phyloP scores from a whole-genome alignment of 2,329 filamentous ascomycete species.

The Macrophomina pseudophaseolina region DNA sequence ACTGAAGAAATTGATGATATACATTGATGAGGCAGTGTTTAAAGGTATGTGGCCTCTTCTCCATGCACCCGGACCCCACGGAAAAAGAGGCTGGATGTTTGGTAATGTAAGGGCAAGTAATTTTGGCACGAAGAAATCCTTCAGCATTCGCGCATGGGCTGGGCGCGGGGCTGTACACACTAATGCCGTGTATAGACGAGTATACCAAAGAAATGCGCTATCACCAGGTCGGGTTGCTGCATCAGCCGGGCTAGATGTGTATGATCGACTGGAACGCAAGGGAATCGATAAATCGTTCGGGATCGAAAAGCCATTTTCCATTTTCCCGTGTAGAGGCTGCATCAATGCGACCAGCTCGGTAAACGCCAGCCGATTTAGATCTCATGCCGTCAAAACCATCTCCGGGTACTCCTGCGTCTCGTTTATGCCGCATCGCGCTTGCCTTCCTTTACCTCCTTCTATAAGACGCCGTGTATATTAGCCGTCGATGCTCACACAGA shows the following conservation, averaged over 20 bases:
- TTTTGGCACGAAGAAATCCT: conserved; percentile 73
- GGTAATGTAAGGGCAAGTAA: conserved; percentile 64
- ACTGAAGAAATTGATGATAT: neutral
- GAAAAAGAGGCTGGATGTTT: conserved; percentile 63
- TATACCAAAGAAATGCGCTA: neutral
- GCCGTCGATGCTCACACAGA: neutral
- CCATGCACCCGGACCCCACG: conserved; percentile 66
- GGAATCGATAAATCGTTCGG: conserved; percentile 3
- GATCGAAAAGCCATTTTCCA: conserved; percentile 27
- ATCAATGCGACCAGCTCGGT: conserved; percentile 23
- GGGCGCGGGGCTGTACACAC: conserved; percentile 73
- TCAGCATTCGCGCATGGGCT: conserved; percentile 67
- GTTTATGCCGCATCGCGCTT: conserved; percentile 85
- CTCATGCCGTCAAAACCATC: conserved; percentile 27
- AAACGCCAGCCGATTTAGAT: conserved; percentile 25
- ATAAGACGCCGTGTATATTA: conserved; percentile 35
- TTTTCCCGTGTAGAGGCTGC: conserved; percentile 25
- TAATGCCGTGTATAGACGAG: conserved; percentile 58
- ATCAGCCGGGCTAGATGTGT: too few relatives aligned
- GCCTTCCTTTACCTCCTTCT: conserved; percentile 98
- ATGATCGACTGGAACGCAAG: too few relatives aligned
- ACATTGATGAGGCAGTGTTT: neutral
- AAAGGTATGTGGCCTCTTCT: conserved; percentile 61
- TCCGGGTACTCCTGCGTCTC: conserved; percentile 28
- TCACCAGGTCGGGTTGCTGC: neutral